phyloP scores from a whole-genome alignment of 148 eudicot species.

The Pharnaceum exiguum region DNA sequence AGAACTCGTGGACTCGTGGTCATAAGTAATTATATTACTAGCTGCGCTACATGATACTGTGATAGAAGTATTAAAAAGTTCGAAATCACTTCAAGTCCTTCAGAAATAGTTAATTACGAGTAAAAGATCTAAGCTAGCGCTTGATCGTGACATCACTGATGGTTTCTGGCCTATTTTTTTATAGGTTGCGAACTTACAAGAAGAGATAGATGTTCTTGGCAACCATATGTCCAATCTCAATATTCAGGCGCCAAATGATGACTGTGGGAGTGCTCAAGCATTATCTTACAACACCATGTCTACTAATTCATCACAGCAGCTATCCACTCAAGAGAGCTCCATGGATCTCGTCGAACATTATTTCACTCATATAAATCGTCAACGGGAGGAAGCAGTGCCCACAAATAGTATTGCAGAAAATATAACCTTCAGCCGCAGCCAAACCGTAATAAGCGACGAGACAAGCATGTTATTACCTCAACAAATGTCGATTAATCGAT shows the following conservation, averaged over 20 bases:
- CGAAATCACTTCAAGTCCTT: too few relatives aligned
- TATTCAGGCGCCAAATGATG: not conserved
- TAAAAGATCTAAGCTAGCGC: too few relatives aligned
- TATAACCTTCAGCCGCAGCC: not conserved
- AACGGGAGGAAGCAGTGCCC: not conserved
- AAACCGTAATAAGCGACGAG: not conserved
- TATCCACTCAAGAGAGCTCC: not conserved
- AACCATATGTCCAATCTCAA: constrained; percentile 37
- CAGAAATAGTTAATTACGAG: too few relatives aligned
- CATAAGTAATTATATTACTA: too few relatives aligned
- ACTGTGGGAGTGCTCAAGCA: constrained; percentile 11
- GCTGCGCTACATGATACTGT: too few relatives aligned
- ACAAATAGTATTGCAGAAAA: constrained; percentile 2
- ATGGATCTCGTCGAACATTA: constrained; percentile 7
- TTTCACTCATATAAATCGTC: not conserved
- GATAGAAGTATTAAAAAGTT: too few relatives aligned
- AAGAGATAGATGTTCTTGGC: constrained; percentile 52
- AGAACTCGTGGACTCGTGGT: too few relatives aligned
- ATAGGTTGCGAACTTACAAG: constrained; percentile 65
- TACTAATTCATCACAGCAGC: not conserved
- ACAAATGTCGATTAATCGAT: not conserved
- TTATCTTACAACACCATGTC: constrained; percentile 7
- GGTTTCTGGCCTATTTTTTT: too few relatives aligned
- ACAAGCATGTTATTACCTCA: constrained; percentile 3
- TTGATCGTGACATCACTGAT: too few relatives aligned